Base-by-base conservation (phyloP, 1,284 basidiomycete genomes). In the Leccinum angustisporum region DNA sequence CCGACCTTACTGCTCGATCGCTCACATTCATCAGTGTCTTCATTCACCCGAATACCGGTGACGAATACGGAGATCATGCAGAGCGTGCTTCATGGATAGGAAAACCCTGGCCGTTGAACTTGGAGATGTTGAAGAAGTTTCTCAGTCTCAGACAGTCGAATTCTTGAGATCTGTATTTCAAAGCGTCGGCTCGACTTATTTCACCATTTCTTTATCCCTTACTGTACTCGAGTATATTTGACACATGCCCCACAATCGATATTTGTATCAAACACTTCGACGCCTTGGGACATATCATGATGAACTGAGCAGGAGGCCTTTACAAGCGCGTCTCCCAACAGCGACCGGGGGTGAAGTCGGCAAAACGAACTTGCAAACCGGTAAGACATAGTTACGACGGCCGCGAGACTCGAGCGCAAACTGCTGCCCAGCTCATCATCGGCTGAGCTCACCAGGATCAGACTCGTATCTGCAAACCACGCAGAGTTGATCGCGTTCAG, bases 21-120 rank as follows among this genome's bases (percentile, higher is more conserved):
- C 58, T 71, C 6, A 70, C 46, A 1, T 30, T 38, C 54, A 36
- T 6, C 27, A 31, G 52, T 13, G 52, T 53, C 52, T 53, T 53
- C 5, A n/a, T 51, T 30, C 52, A 53, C n/a, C 52, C 52, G n/a
- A 53, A 31, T 13, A 53, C 30, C 1, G 52, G 30, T 4, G 52
- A 53, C 33, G 16, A 13, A 33, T 53, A 53, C 30, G 18, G 2
- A 3, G 52, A 54, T 31, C 53, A 54, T 54, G 53, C 53, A 7
- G 31, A 54, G 53, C 53, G 31, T 53, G 52, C 52, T 18, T 30
- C 52, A 4, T 53, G 52, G 52, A 53, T 53, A 0, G 52, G 27
- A 31, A 53, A 31, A 6, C 52, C 30, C 1, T 30, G 52, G 27
- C 52, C 27, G 7, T 18, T n/a, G 30, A 53, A n/a, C n/a, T 53